These are phyloP conservation scores for Colletotrichum truncatum DNA, from an alignment of 2,329 filamentous ascomycete species.

Conservation along the genomic window DNA sequence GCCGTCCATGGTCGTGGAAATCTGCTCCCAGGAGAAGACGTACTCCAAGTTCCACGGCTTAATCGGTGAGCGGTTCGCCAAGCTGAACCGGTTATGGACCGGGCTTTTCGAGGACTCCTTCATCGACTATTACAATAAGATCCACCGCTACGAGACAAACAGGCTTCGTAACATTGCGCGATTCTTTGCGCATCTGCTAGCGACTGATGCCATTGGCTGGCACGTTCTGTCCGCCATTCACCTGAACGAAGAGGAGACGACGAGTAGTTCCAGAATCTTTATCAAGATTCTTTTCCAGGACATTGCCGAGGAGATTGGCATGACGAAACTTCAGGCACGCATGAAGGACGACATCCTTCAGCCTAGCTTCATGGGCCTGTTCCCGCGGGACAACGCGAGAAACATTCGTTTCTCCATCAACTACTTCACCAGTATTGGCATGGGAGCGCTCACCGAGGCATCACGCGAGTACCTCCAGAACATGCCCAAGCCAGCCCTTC, in stretches of 20 bases:
- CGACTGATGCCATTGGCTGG: constrained; percentile 91
- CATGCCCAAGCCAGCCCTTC: constrained; percentile 83
- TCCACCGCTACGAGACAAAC: constrained; percentile 97
- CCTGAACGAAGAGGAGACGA: constrained; percentile 96
- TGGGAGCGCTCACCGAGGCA: constrained; percentile 93
- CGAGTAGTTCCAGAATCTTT: constrained; percentile 95
- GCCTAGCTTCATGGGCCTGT: constrained; percentile 83
- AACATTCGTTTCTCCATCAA: constrained; percentile 98
- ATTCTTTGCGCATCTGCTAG: constrained; percentile 92
- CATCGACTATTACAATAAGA: constrained; percentile 94
- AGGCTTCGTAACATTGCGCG: constrained; percentile 92
- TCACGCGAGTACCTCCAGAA: constrained; percentile 93
- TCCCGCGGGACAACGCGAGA: constrained; percentile 87
- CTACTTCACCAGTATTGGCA: constrained; percentile 98
- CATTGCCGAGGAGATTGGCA: constrained; percentile 84
- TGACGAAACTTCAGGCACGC: constrained; percentile 79
- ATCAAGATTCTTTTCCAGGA: constrained; percentile 98
- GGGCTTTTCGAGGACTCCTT: constrained; percentile 93
- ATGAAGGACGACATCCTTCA: constrained; percentile 82
- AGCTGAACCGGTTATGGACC: constrained; percentile 94
- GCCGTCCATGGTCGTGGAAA: constrained; percentile 97
- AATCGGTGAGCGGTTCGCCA: constrained; percentile 93
- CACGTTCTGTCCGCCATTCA: constrained; percentile 86
- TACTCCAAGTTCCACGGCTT: constrained; percentile 98
- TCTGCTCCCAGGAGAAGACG: constrained; percentile 94